Evolutionary conservation across 768 basidiomycete species (phyloP).

Genomic region (Cubamyces sp.): DNA sequence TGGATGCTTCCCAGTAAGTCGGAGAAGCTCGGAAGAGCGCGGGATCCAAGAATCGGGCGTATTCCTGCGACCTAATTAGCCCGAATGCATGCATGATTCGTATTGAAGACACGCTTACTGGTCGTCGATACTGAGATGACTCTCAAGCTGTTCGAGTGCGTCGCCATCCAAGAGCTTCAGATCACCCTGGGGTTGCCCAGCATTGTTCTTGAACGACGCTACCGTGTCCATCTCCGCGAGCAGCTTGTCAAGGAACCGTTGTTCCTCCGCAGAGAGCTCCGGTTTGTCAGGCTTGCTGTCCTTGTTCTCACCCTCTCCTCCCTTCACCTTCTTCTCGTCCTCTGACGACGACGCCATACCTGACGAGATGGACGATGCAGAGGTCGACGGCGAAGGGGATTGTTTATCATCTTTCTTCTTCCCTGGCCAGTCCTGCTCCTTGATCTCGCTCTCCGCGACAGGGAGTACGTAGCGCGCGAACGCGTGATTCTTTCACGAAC

Average conservation of each 20-base stretch:
- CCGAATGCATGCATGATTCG: background rate
- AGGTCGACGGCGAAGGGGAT: background rate
- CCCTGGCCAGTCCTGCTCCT: constrained; percentile 26
- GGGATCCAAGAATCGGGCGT: constrained; percentile 31
- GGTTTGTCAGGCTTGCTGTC: background rate
- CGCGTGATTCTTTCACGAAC: constrained; percentile 21
- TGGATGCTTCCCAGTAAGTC: constrained; percentile 28
- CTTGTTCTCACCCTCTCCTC: background rate
- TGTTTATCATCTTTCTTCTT: constrained; percentile 7
- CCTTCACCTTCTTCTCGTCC: background rate
- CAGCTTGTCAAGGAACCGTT: constrained; percentile 11
- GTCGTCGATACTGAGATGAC: constrained; percentile 25
- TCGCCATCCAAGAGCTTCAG: constrained; percentile 25
- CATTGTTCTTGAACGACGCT: constrained; percentile 23
- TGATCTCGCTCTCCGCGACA: constrained; percentile 22
- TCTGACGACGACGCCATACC: background rate
- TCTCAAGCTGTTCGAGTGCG: constrained; percentile 27
- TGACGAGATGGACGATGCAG: background rate
- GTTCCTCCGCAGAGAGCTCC: constrained; percentile 9
- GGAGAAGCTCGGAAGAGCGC: constrained; percentile 20
- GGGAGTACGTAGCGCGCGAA: constrained; percentile 30
- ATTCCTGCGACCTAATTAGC: background rate
- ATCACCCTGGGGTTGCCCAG: constrained; percentile 7
- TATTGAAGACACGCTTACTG: constrained; percentile 17
- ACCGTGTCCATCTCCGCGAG: constrained; percentile 19